Conservation (phyloP, 2,329 filamentous ascomycete genomes). For the Xylariaceae sp. region DNA sequence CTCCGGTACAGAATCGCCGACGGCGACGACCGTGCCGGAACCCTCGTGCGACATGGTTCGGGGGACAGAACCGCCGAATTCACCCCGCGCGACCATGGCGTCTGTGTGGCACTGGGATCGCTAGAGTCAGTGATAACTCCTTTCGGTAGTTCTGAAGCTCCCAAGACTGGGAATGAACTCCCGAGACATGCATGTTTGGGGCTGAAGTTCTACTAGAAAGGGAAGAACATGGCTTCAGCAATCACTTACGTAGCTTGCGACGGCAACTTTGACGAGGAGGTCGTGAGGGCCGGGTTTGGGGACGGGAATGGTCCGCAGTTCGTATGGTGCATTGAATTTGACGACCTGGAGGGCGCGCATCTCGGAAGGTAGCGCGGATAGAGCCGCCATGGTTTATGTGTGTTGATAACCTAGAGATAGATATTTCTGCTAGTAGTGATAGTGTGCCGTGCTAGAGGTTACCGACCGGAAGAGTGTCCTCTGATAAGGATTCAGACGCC, state of each 20-base stretch:
- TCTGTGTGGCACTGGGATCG: constrained; percentile 67
- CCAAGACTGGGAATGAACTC: too few relatives aligned
- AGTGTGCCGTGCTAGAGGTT: too few relatives aligned
- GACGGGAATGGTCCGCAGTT: constrained; percentile 45
- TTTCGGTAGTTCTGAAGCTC: too few relatives aligned
- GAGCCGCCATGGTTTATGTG: constrained; percentile 1
- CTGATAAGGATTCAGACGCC: too few relatives aligned
- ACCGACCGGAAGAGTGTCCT: too few relatives aligned
- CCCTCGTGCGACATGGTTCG: constrained; percentile 55
- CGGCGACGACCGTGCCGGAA: constrained; percentile 48
- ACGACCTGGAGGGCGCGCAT: constrained; percentile 33
- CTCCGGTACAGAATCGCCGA: constrained; percentile 38
- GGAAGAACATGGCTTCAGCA: too few relatives aligned
- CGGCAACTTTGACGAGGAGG: constrained; percentile 57
- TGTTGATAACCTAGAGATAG: neutral
- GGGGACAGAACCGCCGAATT: constrained; percentile 46
- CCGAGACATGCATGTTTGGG: too few relatives aligned
- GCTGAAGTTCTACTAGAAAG: too few relatives aligned
- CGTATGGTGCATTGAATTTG: constrained; percentile 52
- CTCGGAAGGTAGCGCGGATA: constrained; percentile 11
- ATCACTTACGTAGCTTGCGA: constrained; percentile 55
- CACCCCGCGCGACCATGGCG: constrained; percentile 49
- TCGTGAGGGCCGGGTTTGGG: constrained; percentile 48
- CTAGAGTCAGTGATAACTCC: too few relatives aligned
- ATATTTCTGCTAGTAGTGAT: too few relatives aligned